These are phyloP conservation scores for Boletus rex-veris DNA, from an alignment of 768 basidiomycete genomes.

Conservation along the genomic window DNA sequence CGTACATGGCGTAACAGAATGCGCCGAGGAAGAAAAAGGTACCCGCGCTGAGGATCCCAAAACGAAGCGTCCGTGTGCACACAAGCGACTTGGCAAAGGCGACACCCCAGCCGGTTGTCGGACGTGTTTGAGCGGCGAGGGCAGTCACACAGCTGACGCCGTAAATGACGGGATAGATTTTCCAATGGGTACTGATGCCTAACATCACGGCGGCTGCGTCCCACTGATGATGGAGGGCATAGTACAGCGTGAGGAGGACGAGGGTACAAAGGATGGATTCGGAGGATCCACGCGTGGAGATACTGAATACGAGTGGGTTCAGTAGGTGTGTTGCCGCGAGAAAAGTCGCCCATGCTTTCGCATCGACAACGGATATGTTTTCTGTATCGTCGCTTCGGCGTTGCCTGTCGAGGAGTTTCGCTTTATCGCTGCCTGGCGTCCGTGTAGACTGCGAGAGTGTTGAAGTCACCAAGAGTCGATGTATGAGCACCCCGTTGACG, in stretches of 20 bases:
- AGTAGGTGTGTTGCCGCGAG: constrained; percentile 75
- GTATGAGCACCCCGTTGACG: constrained; percentile 70
- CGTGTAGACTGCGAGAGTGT: constrained; percentile 37
- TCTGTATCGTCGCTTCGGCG: neutral
- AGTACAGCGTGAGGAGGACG: constrained; percentile 68
- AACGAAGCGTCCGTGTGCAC: constrained; percentile 54
- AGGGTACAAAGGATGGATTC: constrained; percentile 82
- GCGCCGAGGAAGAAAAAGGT: constrained; percentile 64
- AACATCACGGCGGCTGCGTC: constrained; percentile 64
- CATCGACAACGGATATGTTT: neutral
- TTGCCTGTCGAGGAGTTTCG: constrained; percentile 4
- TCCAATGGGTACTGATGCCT: constrained; percentile 90
- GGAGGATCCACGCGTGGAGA: constrained; percentile 95
- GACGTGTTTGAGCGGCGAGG: constrained; percentile 23
- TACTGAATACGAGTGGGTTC: constrained; percentile 92
- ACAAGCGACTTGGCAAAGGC: constrained; percentile 39
- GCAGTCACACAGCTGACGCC: constrained; percentile 62
- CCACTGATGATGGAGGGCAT: constrained; percentile 57
- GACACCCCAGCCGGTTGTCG: constrained; percentile 16
- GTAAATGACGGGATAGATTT: constrained; percentile 95
- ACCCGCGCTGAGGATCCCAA: constrained; percentile 62
- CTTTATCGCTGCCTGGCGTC: neutral
- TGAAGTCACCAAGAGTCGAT: constrained; percentile 51
- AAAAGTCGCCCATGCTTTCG: constrained; percentile 42
- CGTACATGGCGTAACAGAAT: constrained; percentile 74